phyloP scores from a whole-genome alignment of 2,329 filamentous ascomycete genomes.

The Didymella exigua region DNA sequence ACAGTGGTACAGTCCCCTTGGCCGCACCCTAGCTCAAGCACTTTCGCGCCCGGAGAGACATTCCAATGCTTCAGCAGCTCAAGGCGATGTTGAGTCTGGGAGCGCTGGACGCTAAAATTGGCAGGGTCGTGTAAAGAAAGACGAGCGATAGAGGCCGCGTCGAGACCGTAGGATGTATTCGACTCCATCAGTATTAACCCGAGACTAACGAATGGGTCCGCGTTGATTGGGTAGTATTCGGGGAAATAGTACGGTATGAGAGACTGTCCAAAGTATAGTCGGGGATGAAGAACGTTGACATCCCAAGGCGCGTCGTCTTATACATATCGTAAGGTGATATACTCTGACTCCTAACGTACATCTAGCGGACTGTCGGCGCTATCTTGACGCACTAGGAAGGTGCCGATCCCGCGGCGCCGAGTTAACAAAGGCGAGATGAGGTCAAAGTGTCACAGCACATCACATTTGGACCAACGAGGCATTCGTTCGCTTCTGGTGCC shows the following conservation, averaged over 20 bases:
- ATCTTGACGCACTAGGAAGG: neutral
- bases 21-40: slow-evolving; percentile 66
- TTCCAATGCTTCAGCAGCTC: slow-evolving; percentile 29
- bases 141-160: slow-evolving; percentile 22
- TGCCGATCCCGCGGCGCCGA: neutral
- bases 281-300: neutral
- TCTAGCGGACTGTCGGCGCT: neutral
- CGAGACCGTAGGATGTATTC: slow-evolving; percentile 20
- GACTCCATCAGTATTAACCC: neutral
- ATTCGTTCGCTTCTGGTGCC: too few relatives aligned
- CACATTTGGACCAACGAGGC: too few relatives aligned
- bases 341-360: neutral
- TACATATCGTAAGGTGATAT: neutral
- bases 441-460: too few relatives aligned
- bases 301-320: neutral
- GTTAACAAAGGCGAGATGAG: too few relatives aligned
- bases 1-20: slow-evolving; percentile 64
- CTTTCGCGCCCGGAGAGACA: slow-evolving; percentile 43
- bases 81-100: slow-evolving; percentile 33
- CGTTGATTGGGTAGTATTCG: neutral
- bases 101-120: slow-evolving; percentile 24
- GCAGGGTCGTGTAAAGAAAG: slow-evolving; percentile 26
- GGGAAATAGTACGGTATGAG: neutral
- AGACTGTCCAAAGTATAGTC: neutral
- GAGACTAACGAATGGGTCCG: neutral